phyloP scores from a whole-genome alignment of 2,329 filamentous ascomycete genomes.

The Tolypocladium endophyticum region DNA sequence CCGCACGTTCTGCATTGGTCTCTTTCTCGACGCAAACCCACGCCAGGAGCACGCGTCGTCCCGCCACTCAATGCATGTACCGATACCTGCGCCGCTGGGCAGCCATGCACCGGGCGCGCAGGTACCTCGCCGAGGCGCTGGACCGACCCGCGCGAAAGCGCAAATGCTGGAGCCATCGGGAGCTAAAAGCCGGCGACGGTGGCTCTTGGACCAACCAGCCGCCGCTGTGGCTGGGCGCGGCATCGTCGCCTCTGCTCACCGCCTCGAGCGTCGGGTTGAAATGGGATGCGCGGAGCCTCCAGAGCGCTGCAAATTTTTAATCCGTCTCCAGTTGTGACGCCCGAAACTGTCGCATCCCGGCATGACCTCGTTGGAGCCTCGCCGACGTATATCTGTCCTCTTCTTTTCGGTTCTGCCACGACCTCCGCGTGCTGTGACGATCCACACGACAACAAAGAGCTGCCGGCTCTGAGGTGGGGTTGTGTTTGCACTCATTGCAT shows the following conservation, averaged over 20 bases:
- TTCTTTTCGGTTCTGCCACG: background rate
- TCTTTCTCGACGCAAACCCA: background rate
- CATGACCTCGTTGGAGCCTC: background rate
- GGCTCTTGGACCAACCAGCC: background rate
- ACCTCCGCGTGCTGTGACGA: background rate
- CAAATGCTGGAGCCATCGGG: background rate
- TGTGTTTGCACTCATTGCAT: background rate
- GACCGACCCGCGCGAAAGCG: background rate
- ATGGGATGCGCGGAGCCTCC: background rate
- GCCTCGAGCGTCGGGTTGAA: background rate
- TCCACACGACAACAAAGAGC: background rate
- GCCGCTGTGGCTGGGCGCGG: background rate
- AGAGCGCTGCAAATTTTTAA: background rate
- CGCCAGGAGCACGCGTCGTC: background rate
- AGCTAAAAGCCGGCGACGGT: background rate
- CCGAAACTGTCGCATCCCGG: background rate
- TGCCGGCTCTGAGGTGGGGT: background rate
- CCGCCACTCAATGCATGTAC: slow-evolving; percentile 3
- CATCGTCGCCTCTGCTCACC: background rate
- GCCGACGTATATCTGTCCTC: background rate
- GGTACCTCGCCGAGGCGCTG: slow-evolving; percentile 6
- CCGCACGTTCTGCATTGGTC: background rate
- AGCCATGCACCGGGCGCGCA: slow-evolving; percentile 22
- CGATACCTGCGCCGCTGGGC: slow-evolving; percentile 23
- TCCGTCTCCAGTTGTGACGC: background rate